Evolutionary conservation across 805 yeast species (phyloP).

Genomic region (Candida montana): DNA sequence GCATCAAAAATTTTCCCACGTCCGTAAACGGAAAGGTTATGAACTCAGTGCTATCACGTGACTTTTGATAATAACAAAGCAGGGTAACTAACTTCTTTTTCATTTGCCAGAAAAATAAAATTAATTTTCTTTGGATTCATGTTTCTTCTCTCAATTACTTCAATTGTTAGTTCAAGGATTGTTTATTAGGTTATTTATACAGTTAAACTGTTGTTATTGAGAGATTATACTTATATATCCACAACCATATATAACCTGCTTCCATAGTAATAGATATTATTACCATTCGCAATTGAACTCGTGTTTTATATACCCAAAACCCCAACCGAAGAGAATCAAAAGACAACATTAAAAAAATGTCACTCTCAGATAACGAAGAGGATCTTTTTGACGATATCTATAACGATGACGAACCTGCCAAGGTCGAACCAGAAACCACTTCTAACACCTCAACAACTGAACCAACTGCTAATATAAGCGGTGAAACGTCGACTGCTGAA

Average conservation of each 20-base stretch:
- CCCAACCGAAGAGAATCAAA: too few species aligned
- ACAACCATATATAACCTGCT: background rate
- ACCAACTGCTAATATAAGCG: background rate
- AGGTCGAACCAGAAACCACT: constrained; percentile 18
- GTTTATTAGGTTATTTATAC: background rate
- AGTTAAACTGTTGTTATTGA: too few species aligned
- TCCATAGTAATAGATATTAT: constrained; percentile 7
- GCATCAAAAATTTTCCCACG: background rate
- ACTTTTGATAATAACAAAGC: background rate
- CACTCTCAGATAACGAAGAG: constrained; percentile 83
- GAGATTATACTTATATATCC: background rate
- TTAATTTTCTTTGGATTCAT: too few species aligned
- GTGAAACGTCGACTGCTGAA: too few species aligned
- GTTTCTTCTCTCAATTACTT: background rate
- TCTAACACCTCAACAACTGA: constrained; percentile 5
- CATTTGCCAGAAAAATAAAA: too few species aligned
- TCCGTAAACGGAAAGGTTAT: background rate
- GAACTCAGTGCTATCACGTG: background rate
- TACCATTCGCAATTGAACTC: background rate
- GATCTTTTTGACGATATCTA: constrained; percentile 92
- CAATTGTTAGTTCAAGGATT: background rate
- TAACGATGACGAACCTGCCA: constrained; percentile 25
- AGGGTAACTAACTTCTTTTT: background rate
- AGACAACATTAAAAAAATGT: too few species aligned
- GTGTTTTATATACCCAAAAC: background rate